Evolutionary conservation across 208 protist genomes (phyloP).

Genomic region (Giardia duodenalis): DNA sequence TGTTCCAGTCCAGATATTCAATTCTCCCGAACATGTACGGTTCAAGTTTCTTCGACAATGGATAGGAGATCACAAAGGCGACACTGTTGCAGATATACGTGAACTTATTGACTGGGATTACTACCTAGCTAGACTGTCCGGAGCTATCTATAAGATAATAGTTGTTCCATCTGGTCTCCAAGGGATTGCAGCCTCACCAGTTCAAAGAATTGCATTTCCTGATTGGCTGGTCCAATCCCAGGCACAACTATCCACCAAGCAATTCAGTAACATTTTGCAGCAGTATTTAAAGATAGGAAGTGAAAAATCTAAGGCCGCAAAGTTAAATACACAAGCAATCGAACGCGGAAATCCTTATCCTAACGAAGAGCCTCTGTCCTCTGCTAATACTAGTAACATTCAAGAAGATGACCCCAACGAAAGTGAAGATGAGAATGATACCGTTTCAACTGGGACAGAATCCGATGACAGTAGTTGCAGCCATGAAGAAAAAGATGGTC

Average conservation of each 20-base stretch:
- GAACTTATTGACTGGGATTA: conserved; percentile 90
- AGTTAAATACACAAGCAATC: too few species aligned
- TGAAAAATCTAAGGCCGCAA: background rate
- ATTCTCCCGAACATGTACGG: conserved; percentile 60
- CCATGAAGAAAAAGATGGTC: too few species aligned
- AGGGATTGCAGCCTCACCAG: conserved; percentile 74
- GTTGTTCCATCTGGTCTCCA: conserved; percentile 95
- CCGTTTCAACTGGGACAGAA: background rate
- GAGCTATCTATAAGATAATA: conserved; percentile 94
- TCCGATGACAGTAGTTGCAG: background rate
- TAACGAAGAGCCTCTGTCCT: too few species aligned
- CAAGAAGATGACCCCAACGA: background rate
- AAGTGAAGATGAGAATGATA: background rate
- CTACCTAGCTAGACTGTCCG: conserved; percentile 69
- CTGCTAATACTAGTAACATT: background rate
- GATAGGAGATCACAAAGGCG: conserved; percentile 50
- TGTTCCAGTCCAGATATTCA: conserved; percentile 88
- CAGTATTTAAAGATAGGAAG: background rate
- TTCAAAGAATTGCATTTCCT: background rate
- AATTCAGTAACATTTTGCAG: background rate
- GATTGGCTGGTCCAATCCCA: background rate
- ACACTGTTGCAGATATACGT: conserved; percentile 63
- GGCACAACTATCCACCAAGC: background rate
- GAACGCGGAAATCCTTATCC: too few species aligned
- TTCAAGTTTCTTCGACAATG: conserved; percentile 76